Evolutionary conservation across 192 early-diverging fungal genomes (phyloP).

Genomic region (Backusella psychrophila): DNA sequence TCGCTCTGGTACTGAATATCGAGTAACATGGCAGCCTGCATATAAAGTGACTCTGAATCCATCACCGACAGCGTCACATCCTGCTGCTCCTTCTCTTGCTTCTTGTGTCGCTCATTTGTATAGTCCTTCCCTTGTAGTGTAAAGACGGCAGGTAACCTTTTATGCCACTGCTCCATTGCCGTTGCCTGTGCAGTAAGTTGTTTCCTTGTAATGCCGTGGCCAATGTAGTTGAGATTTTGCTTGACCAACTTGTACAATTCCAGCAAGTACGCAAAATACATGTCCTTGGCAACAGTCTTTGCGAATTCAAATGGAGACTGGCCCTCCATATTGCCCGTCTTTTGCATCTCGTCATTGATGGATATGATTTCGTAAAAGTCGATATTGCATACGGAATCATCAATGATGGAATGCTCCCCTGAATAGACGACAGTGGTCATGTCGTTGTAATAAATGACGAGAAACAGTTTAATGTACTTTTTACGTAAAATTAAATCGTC

Average conservation of each 20-base stretch:
- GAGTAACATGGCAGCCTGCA: slow-evolving; percentile 22
- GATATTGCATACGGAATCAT: slow-evolving; percentile 27
- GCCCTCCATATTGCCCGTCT: neutral
- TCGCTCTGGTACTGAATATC: slow-evolving; percentile 36
- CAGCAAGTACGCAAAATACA: slow-evolving; percentile 29
- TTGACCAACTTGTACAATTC: slow-evolving; percentile 26
- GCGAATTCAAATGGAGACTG: neutral
- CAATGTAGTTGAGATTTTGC: slow-evolving; percentile 6
- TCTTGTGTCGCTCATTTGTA: neutral
- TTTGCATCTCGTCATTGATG: slow-evolving; percentile 11
- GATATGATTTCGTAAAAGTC: slow-evolving; percentile 34
- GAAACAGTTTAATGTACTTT: slow-evolving; percentile 26
- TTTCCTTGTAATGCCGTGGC: slow-evolving; percentile 6
- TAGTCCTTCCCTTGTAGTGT: neutral
- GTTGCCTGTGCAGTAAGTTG: slow-evolving; percentile 20
- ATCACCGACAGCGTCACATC: neutral
- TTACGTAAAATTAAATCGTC: slow-evolving; percentile 20
- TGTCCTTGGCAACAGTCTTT: slow-evolving; percentile 27
- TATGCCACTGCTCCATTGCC: slow-evolving; percentile 21
- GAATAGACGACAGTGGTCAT: slow-evolving; percentile 17
- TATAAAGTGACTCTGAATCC: slow-evolving; percentile 12
- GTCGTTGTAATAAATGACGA: slow-evolving; percentile 39
- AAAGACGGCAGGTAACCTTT: slow-evolving; percentile 2
- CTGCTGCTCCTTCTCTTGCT: neutral
- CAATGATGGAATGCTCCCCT: slow-evolving; percentile 20